phyloP scores from a whole-genome alignment of 2,329 filamentous ascomycete species.

The Aureobasidium pullulans region DNA sequence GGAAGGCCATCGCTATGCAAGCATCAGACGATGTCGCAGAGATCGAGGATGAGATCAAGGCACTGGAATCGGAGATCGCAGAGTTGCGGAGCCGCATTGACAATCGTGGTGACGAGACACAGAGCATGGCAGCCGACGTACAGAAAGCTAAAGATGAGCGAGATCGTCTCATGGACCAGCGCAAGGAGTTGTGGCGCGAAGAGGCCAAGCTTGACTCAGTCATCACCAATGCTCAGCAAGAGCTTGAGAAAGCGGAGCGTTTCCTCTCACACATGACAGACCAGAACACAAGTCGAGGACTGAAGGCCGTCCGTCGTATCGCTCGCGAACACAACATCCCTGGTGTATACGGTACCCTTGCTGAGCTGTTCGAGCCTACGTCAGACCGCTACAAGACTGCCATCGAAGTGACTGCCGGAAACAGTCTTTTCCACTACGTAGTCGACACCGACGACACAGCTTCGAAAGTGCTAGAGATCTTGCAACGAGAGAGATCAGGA shows the following conservation, averaged over 20 bases:
- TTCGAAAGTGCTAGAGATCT: slow-evolving; percentile 67
- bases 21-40: slow-evolving; percentile 73
- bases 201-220: slow-evolving; percentile 79
- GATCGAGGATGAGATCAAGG: slow-evolving; percentile 62
- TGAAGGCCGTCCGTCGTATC: slow-evolving; percentile 78
- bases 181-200: slow-evolving; percentile 80
- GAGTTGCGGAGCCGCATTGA: slow-evolving; percentile 66
- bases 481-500: slow-evolving; percentile 73
- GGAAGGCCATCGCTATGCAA: slow-evolving; percentile 78
- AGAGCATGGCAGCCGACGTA: slow-evolving; percentile 64
- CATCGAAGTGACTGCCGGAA: slow-evolving; percentile 86
- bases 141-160: slow-evolving; percentile 69
- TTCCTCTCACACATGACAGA: slow-evolving; percentile 82
- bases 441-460: slow-evolving; percentile 89
- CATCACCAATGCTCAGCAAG: slow-evolving; percentile 65
- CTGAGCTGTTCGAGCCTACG: slow-evolving; percentile 77
- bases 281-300: slow-evolving; percentile 73
- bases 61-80: slow-evolving; percentile 65
- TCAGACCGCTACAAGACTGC: slow-evolving; percentile 78
- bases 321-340: slow-evolving; percentile 71
- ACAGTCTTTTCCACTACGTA: slow-evolving; percentile 90
- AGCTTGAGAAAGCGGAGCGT: slow-evolving; percentile 70
- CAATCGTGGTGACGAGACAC: slow-evolving; percentile 68
- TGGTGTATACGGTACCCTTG: slow-evolving; percentile 85
- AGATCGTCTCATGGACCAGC: slow-evolving; percentile 75